Percentiles rank a stretch among this genome's conserved stretches.
These are phyloP conservation scores for Hansenula anomala DNA, from an alignment of 1,139 yeast genomes.

Conservation along the genomic window DNA sequence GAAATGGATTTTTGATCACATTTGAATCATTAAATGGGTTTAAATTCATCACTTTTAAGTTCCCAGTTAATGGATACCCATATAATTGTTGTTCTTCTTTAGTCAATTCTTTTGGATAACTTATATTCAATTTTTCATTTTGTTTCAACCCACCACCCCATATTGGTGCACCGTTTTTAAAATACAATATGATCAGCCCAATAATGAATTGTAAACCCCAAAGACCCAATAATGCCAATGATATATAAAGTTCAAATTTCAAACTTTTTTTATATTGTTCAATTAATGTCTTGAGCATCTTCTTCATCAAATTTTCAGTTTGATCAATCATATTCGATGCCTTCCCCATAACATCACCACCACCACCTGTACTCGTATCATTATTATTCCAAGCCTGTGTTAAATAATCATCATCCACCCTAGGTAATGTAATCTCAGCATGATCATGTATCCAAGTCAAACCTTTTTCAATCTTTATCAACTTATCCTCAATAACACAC, in stretches of 20 bases:
- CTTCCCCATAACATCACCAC: not conserved
- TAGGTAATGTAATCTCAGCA: slow-evolving; percentile 57
- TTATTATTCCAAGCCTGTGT: slow-evolving; percentile 12
- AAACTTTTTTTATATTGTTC: slow-evolving; percentile 32
- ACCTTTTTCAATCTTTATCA: slow-evolving; percentile 61
- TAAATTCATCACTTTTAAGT: not conserved
- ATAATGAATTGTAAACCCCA: slow-evolving; percentile 45
- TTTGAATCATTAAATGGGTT: not conserved
- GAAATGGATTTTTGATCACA: not conserved
- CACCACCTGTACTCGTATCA: not conserved
- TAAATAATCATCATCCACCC: slow-evolving; percentile 31
- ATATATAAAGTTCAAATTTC: slow-evolving; percentile 40
- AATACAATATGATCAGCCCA: slow-evolving; percentile 27
- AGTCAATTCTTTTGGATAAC: slow-evolving; percentile 8
- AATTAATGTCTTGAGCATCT: slow-evolving; percentile 23
- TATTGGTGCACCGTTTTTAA: too few species aligned
- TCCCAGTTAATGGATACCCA: slow-evolving; percentile 8
- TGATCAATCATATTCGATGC: slow-evolving; percentile 7
- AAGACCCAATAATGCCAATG: slow-evolving; percentile 36
- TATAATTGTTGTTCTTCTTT: slow-evolving; percentile 6
- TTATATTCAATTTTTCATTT: too few species aligned
- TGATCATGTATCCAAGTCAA: slow-evolving; percentile 73
- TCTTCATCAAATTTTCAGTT: slow-evolving; percentile 23
- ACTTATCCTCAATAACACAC: slow-evolving; percentile 75
- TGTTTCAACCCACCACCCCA: too few species aligned